Conservation (phyloP, 129 eudicot genomes). For the Flaveria linearis region DNA sequence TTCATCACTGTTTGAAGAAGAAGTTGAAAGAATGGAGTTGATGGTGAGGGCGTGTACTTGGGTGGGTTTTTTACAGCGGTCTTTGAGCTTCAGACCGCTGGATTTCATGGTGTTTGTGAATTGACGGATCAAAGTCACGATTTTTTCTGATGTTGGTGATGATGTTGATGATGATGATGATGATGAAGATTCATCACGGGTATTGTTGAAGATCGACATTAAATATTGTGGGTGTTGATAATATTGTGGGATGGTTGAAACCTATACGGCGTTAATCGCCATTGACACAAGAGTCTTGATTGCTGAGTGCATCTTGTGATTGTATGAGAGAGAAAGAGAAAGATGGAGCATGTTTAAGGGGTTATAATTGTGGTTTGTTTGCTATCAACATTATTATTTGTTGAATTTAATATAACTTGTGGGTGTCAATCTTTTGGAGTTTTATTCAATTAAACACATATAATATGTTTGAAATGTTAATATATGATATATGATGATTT, state of each 20-base stretch:
- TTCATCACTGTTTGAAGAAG: constrained; percentile 31
- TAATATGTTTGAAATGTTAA: too few species aligned
- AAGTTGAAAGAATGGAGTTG: constrained; percentile 44
- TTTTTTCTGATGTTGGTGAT: constrained; percentile 23
- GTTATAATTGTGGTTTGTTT: background rate
- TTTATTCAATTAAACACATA: too few species aligned
- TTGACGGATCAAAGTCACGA: constrained; percentile 47
- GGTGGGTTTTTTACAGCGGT: constrained; percentile 56
- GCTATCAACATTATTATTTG: background rate
- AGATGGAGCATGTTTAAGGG: background rate
- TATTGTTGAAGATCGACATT: constrained; percentile 47
- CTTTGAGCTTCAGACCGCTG: constrained; percentile 50
- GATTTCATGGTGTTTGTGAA: constrained; percentile 41
- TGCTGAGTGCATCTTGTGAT: constrained; percentile 31
- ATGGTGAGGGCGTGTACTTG: constrained; percentile 68
- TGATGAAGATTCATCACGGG: constrained; percentile 34
- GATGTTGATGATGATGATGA: constrained; percentile 18
- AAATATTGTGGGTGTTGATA: constrained; percentile 1
- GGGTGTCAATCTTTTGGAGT: background rate
- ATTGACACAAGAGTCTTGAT: constrained; percentile 11
- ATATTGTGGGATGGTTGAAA: background rate
- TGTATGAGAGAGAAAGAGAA: background rate
- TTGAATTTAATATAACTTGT: background rate
- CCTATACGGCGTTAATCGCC: constrained; percentile 9
- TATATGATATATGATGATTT: too few species aligned